These are phyloP conservation scores for Simplicillium sp. DNA, from an alignment of 2,329 filamentous ascomycete genomes.

Conservation along the genomic window DNA sequence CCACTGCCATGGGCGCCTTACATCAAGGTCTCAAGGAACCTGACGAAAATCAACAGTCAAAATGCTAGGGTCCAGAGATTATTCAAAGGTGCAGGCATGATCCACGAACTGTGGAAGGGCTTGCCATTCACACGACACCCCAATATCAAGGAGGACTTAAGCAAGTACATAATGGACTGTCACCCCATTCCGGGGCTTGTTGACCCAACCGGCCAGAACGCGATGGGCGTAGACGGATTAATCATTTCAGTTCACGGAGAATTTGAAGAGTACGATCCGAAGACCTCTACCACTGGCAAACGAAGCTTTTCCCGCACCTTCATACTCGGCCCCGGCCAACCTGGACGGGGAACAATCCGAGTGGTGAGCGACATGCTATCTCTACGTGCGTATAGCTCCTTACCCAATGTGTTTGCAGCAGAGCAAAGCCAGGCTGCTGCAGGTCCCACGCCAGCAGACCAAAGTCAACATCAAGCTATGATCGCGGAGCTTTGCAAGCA, in stretches of 20 bases:
- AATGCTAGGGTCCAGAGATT: slow-evolving; percentile 55
- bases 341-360: slow-evolving; percentile 54
- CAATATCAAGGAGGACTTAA: slow-evolving; percentile 52
- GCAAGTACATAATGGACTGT: slow-evolving; percentile 78
- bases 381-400: slow-evolving; percentile 53
- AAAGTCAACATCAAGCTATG: slow-evolving; percentile 54
- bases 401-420: slow-evolving; percentile 32
- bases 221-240: slow-evolving; percentile 64
- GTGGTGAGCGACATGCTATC: slow-evolving; percentile 74
- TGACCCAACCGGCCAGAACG: slow-evolving; percentile 56
- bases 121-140: slow-evolving; percentile 70
- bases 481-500: slow-evolving; percentile 65
- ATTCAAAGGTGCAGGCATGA: slow-evolving; percentile 54
- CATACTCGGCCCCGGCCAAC: slow-evolving; percentile 64
- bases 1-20: slow-evolving; percentile 63
- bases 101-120: slow-evolving; percentile 57
- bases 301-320: slow-evolving; percentile 79
- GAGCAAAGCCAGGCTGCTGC: slow-evolving; percentile 14
- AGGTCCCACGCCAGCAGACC: slow-evolving; percentile 14
- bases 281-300: slow-evolving; percentile 46
- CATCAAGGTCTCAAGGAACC: slow-evolving; percentile 68
- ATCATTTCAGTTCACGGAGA: slow-evolving; percentile 74
- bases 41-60: slow-evolving; percentile 56
- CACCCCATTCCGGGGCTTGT: slow-evolving; percentile 62
- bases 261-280: slow-evolving; percentile 63